These are phyloP conservation scores for Huntiella omanensis DNA, from an alignment of 2,329 filamentous ascomycete genomes.

Conservation along the genomic window DNA sequence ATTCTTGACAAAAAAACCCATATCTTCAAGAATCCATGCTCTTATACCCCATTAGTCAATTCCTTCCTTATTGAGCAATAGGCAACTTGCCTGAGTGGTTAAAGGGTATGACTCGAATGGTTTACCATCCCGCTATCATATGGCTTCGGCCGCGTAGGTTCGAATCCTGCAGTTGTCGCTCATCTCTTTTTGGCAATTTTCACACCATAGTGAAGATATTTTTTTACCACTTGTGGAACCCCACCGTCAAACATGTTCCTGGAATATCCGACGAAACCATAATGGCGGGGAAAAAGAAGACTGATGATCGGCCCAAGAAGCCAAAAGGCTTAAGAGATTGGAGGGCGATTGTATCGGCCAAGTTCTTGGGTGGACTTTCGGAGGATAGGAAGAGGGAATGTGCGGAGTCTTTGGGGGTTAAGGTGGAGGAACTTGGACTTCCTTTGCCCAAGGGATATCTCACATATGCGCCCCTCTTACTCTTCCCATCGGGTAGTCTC, in stretches of 20 bases:
- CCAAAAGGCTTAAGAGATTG: too few species aligned
- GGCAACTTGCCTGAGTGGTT: slow-evolving; percentile 10
- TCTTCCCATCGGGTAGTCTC: slow-evolving; percentile 42
- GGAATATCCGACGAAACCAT: too few species aligned
- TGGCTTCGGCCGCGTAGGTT: slow-evolving; percentile 9
- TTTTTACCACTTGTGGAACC: not conserved
- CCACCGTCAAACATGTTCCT: too few species aligned
- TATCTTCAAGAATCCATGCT: too few species aligned
- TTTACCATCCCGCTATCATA: slow-evolving; percentile 3
- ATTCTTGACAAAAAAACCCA: too few species aligned
- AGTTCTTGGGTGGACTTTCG: too few species aligned
- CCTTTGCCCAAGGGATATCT: slow-evolving; percentile 26
- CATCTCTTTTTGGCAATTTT: not conserved
- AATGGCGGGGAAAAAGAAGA: too few species aligned
- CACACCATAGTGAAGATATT: not conserved
- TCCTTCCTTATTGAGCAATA: not conserved
- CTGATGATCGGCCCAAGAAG: too few species aligned
- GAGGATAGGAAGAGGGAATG: too few species aligned
- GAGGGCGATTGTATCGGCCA: too few species aligned
- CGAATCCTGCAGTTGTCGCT: slow-evolving; percentile 9
- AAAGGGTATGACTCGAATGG: slow-evolving; percentile 11
- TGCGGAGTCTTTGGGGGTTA: too few species aligned
- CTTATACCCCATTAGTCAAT: too few species aligned
- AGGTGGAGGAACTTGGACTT: not conserved
- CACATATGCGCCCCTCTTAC: slow-evolving; percentile 40